Percentiles rank a stretch among this genome's conserved stretches.
phyloP scores from a whole-genome alignment of 345 rosid genomes.

The Sisymbrium altissimum region DNA sequence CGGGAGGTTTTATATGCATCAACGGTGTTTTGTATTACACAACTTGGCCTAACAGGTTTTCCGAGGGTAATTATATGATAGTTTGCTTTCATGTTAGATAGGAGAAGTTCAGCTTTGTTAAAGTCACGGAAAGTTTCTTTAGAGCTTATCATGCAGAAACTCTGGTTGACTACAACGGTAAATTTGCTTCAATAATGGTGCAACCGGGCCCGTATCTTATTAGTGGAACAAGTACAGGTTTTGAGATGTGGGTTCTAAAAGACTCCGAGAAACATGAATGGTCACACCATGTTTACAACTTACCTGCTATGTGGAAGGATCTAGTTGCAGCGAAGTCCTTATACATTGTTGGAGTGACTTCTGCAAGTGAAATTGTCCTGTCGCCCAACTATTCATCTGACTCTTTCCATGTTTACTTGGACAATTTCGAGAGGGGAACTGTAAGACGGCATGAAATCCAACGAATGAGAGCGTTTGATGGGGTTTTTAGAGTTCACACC shows the following conservation, averaged over 20 bases:
- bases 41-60: too few relatives aligned
- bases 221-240: neutral
- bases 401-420: neutral
- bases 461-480: neutral
- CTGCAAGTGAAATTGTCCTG: neutral
- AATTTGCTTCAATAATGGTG: neutral
- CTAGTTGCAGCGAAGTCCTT: neutral
- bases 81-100: neutral
- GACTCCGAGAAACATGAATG: neutral
- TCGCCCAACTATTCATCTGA: neutral
- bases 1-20: neutral
- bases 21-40: neutral
- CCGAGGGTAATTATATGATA: neutral
- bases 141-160: neutral
- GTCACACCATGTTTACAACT: neutral
- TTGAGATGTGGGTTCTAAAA: neutral
- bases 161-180: neutral
- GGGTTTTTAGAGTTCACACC: neutral
- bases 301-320: neutral
- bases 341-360: neutral
- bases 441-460: neutral
- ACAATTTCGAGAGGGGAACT: neutral
- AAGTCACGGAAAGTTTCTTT: neutral
- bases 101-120: neutral
- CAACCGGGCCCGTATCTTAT: neutral